Evolutionary conservation across 2,329 filamentous ascomycete genomes (phyloP).

Genomic region (Cladophialophora carrionii): DNA sequence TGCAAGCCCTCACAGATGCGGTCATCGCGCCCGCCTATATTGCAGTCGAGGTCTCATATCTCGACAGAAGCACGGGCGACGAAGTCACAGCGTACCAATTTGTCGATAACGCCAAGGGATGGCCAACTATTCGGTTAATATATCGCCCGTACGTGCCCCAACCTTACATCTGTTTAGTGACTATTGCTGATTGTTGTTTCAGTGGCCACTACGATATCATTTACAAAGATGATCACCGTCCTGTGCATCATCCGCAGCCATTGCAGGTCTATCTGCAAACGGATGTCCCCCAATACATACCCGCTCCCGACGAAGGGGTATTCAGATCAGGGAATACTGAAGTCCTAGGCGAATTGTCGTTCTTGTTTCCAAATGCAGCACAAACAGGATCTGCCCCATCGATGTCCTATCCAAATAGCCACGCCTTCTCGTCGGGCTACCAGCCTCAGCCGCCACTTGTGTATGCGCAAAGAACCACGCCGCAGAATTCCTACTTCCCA

Average conservation of each 20-base stretch:
- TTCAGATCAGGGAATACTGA: conserved; percentile 18
- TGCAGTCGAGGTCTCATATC: conserved; percentile 83
- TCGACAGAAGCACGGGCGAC: conserved; percentile 80
- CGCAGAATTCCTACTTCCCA: conserved; percentile 24
- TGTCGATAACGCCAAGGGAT: conserved; percentile 47
- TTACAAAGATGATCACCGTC: conserved; percentile 62
- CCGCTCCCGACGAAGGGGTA: conserved; percentile 8
- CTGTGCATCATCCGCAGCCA: conserved; percentile 8
- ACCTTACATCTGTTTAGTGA: not conserved
- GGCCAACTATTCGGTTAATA: conserved; percentile 67
- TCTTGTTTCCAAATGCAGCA: conserved; percentile 8
- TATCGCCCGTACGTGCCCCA: conserved; percentile 63
- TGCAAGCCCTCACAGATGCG: conserved; percentile 75
- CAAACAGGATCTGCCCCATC: conserved; percentile 1
- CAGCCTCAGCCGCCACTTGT: conserved; percentile 3
- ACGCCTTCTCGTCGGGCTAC: not conserved
- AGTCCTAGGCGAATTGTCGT: conserved; percentile 9
- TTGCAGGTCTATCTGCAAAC: conserved; percentile 35
- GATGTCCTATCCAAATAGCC: conserved; percentile 3
- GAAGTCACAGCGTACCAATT: conserved; percentile 64
- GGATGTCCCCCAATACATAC: conserved; percentile 27
- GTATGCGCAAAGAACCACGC: conserved; percentile 3
- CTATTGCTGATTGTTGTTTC: conserved; percentile 16
- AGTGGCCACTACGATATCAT: conserved; percentile 92
- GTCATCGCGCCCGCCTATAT: conserved; percentile 79